Conservation (phyloP, 768 basidiomycete species). For the Chiua virens region DNA sequence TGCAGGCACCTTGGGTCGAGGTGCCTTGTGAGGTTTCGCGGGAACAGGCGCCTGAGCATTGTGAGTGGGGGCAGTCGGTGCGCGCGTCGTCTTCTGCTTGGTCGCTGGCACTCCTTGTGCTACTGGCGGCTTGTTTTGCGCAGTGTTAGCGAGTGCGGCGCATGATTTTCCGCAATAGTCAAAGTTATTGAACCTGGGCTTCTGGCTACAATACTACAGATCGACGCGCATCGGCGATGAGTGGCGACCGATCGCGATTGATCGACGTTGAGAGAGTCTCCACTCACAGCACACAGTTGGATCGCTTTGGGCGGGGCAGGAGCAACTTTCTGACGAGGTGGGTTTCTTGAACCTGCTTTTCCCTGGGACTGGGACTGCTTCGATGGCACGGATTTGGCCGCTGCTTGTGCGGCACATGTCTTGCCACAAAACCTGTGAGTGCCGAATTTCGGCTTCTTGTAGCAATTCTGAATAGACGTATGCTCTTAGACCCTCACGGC, state of each 20-base stretch:
- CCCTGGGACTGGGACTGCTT: slow-evolving; percentile 16
- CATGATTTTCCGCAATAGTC: slow-evolving; percentile 68
- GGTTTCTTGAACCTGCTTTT: slow-evolving; percentile 12
- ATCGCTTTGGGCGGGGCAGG: slow-evolving; percentile 17
- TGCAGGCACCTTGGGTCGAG: slow-evolving; percentile 9
- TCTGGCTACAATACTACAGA: slow-evolving; percentile 50
- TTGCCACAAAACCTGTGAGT: slow-evolving; percentile 59
- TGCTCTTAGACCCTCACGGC: slow-evolving; percentile 3
- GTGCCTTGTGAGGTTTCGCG: slow-evolving; percentile 16
- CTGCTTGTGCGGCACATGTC: slow-evolving; percentile 49
- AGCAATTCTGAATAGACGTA: slow-evolving; percentile 45
- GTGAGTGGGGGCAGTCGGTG: slow-evolving; percentile 8
- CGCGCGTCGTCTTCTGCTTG: slow-evolving; percentile 21
- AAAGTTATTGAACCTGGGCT: slow-evolving; percentile 58
- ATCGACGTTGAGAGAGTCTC: slow-evolving; percentile 18
- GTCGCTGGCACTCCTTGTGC: slow-evolving; percentile 10
- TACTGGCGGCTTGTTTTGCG: slow-evolving; percentile 16
- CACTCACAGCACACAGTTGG: slow-evolving; percentile 31
- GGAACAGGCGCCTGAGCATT: slow-evolving; percentile 1
- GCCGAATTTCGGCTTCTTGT: slow-evolving; percentile 51
- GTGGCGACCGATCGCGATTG: slow-evolving; percentile 25
- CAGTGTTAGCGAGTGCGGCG: slow-evolving; percentile 45
- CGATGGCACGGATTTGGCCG: slow-evolving; percentile 7
- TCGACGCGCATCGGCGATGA: slow-evolving; percentile 25
- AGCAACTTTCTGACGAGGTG: slow-evolving; percentile 11